Conservation (phyloP, 495 filamentous ascomycete genomes). For the Pseudevernia furfuracea region DNA sequence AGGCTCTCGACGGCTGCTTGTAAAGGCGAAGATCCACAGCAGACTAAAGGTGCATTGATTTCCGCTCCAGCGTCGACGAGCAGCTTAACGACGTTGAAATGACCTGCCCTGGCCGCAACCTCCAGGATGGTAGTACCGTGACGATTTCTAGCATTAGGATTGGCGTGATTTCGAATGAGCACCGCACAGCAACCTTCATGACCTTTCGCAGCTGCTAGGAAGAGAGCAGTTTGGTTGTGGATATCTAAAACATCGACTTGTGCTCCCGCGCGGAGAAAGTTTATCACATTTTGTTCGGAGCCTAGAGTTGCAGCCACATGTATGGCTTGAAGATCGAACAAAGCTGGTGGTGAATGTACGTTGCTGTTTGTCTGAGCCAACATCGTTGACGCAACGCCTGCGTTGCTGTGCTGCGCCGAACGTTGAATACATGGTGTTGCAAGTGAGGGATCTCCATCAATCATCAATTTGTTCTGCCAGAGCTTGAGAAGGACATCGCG, state of each 20-base stretch:
- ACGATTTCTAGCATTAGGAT: background rate
- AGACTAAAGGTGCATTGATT: background rate
- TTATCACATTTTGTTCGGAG: background rate
- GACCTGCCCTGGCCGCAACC: constrained; percentile 2
- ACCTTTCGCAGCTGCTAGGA: constrained; percentile 1
- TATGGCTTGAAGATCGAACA: background rate
- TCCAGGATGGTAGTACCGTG: background rate
- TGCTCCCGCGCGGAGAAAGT: background rate
- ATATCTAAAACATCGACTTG: background rate
- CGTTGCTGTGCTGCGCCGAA: background rate
- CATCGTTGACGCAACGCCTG: background rate
- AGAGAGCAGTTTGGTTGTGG: background rate
- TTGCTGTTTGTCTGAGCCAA: background rate
- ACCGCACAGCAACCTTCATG: background rate
- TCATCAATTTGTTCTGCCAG: background rate
- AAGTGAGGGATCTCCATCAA: background rate
- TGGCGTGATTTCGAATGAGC: background rate
- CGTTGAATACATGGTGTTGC: background rate
- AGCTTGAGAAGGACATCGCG: background rate
- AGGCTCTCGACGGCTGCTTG: constrained; percentile 4
- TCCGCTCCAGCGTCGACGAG: background rate
- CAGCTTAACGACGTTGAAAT: background rate
- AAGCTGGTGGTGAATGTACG: background rate
- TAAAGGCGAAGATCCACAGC: constrained; percentile 7
- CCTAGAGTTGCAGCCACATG: background rate